phyloP scores from a whole-genome alignment of 2,329 filamentous ascomycete species.

The Cordyceps pruinosa region DNA sequence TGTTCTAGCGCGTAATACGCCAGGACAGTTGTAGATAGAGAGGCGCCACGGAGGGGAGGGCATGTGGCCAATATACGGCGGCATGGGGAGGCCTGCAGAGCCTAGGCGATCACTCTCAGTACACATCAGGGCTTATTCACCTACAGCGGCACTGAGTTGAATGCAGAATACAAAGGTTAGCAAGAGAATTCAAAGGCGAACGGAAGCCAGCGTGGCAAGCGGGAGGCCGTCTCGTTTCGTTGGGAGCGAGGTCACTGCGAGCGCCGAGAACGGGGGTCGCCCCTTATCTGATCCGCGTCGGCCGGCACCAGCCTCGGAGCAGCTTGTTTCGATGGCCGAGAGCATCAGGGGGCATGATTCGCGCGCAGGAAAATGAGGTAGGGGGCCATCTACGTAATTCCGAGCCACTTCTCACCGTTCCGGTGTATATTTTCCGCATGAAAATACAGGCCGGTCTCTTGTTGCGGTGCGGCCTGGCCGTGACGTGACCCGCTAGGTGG shows the following conservation, averaged over 20 bases:
- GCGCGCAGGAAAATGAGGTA: background rate
- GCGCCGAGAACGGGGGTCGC: background rate
- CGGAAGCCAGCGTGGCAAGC: background rate
- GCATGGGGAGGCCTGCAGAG: background rate
- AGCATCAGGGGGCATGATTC: background rate
- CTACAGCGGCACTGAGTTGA: background rate
- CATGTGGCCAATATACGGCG: background rate
- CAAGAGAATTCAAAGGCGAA: background rate
- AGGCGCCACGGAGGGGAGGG: background rate
- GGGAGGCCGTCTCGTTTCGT: background rate
- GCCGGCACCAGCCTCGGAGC: background rate
- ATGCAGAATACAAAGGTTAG: background rate
- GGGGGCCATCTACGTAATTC: background rate
- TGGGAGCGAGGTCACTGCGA: background rate
- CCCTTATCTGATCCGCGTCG: conserved; percentile 13
- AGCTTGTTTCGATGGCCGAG: background rate
- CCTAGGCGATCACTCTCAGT: too few species aligned
- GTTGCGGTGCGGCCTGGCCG: background rate
- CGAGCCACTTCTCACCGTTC: background rate
- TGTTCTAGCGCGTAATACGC: background rate
- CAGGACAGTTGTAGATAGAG: background rate
- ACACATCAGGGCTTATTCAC: too few species aligned
- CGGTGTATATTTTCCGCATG: background rate
- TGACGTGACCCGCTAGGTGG: background rate
- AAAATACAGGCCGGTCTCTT: background rate